Conservation (phyloP, 2,329 filamentous ascomycete genomes). For the Epichloe festucae region DNA sequence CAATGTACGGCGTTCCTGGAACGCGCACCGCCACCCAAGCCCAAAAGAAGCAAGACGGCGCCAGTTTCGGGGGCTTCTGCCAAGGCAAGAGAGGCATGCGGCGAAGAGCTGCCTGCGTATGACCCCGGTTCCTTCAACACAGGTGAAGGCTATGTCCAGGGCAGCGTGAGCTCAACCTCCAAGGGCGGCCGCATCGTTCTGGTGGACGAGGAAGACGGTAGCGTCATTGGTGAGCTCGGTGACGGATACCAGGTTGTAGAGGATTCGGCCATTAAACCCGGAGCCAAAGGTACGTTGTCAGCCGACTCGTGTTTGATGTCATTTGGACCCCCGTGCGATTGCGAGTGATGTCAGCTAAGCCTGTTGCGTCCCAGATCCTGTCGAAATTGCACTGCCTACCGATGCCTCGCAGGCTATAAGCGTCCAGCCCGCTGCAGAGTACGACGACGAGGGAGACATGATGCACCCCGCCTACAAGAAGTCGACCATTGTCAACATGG, state of each 20-base stretch:
- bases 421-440: conserved; percentile 51
- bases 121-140: conserved; percentile 71
- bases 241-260: conserved; percentile 74
- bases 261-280: conserved; percentile 59
- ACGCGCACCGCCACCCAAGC: conserved; percentile 52
- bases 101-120: conserved; percentile 48
- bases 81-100: conserved; percentile 27
- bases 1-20: conserved; percentile 95
- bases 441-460: conserved; percentile 37
- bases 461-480: conserved; percentile 86
- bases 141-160: conserved; percentile 63
- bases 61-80: conserved; percentile 13
- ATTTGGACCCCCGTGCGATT: too few relatives aligned
- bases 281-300: conserved; percentile 67
- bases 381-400: conserved; percentile 61
- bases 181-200: conserved; percentile 74
- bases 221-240: conserved; percentile 81
- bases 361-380: conserved; percentile 41
- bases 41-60: conserved; percentile 18
- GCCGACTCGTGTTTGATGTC: not conserved
- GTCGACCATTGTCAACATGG: conserved; percentile 74
- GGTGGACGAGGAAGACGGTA: conserved; percentile 90
- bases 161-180: conserved; percentile 39
- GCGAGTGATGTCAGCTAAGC: not conserved
- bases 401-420: conserved; percentile 52